Evolutionary conservation across 2,329 filamentous ascomycete genomes (phyloP).

Genomic region (Penicillium occitanis): DNA sequence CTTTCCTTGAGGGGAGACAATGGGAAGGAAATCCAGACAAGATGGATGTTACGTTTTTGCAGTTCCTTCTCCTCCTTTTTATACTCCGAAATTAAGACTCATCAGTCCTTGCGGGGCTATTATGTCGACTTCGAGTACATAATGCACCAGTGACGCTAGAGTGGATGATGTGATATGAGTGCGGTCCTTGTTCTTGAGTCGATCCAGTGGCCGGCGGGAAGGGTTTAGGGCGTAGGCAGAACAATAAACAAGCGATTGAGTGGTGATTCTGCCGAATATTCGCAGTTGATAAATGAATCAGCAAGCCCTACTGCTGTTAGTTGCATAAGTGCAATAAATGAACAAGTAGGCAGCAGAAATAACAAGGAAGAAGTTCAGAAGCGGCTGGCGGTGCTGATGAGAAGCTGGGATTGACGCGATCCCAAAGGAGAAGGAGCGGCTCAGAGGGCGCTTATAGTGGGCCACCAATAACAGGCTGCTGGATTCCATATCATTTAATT

Average conservation of each 20-base stretch:
- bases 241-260: constrained; percentile 10
- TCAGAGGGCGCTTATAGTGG: neutral
- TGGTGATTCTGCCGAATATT: neutral
- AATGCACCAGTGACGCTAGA: neutral
- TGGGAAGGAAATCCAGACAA: neutral
- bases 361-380: neutral
- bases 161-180: neutral
- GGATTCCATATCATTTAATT: neutral
- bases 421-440: neutral
- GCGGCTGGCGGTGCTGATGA: neutral
- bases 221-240: constrained; percentile 10
- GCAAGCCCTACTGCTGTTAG: neutral
- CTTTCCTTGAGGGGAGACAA: neutral
- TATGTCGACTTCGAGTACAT: neutral
- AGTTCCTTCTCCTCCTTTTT: neutral
- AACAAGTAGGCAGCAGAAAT: constrained; percentile 5
- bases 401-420: neutral
- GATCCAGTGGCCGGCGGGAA: neutral
- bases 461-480: neutral
- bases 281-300: neutral
- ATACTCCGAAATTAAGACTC: neutral
- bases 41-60: neutral
- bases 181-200: neutral
- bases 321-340: neutral
- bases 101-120: neutral